Percentiles rank a stretch among this genome's conserved stretches.
Conservation (phyloP, 1,284 basidiomycete genomes). For the Ustilago sp. region DNA sequence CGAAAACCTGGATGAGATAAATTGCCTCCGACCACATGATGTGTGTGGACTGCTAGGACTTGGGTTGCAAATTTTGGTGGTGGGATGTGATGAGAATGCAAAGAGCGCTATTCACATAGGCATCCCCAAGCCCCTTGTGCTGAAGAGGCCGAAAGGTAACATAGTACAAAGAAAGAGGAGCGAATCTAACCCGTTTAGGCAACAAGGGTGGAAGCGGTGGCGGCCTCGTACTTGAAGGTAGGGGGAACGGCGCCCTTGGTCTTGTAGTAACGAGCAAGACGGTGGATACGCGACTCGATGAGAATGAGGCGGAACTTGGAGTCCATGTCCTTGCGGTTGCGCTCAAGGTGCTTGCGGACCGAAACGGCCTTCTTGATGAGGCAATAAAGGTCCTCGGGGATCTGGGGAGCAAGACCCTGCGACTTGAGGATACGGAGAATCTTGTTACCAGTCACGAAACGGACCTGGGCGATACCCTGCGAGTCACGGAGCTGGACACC, state of each 20-base stretch:
- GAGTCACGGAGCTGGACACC: slow-evolving; percentile 98
- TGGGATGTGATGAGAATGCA: slow-evolving; percentile 11
- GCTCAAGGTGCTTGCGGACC: slow-evolving; percentile 98
- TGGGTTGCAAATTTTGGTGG: slow-evolving; percentile 34
- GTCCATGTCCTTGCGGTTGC: slow-evolving; percentile 88
- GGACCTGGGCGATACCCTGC: slow-evolving; percentile 94
- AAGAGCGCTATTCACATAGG: slow-evolving; percentile 8
- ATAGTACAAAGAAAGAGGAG: slow-evolving; percentile 31
- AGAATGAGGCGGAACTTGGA: slow-evolving; percentile 94
- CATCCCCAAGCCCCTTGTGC: slow-evolving; percentile 6
- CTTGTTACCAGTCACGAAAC: slow-evolving; percentile 99
- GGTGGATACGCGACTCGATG: slow-evolving; percentile 98
- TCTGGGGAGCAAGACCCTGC: slow-evolving; percentile 92
- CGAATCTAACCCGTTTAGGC: slow-evolving; percentile 52
- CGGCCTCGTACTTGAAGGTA: slow-evolving; percentile 79
- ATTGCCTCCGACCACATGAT: slow-evolving; percentile 16
- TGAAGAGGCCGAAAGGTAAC: slow-evolving; percentile 5
- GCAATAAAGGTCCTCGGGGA: slow-evolving; percentile 99
- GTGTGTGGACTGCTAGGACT: slow-evolving; percentile 17
- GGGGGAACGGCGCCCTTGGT: slow-evolving; percentile 96
- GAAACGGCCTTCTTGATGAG: slow-evolving; percentile 99
- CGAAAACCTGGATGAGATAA: slow-evolving; percentile 1
- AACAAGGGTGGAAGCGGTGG: slow-evolving; percentile 70
- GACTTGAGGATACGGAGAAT: slow-evolving; percentile 98
- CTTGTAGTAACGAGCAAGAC: slow-evolving; percentile 95